Base-by-base conservation (phyloP, 2,329 filamentous ascomycete genomes). In the Colletotrichum limetticola region DNA sequence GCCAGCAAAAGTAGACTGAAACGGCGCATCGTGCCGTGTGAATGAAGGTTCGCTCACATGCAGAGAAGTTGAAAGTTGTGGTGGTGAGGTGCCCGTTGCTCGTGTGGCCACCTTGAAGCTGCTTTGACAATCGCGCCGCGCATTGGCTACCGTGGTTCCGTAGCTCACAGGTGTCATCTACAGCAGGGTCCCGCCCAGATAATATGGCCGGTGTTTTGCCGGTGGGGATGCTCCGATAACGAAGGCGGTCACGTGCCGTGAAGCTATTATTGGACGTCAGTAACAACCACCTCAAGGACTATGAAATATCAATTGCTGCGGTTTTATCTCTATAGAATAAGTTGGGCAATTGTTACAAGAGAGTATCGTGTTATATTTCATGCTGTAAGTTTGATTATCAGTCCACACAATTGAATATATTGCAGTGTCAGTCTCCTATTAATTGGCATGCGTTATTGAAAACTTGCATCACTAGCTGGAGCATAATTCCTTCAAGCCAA, bases 11-110 rank as follows among this genome's bases (percentile, higher is more conserved):
- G 76, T 66, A 89, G 70, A 70, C 83, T 81, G 77, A 84, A 79
- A 80, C 84, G 86, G 83, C 87, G 87, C 89, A 91, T 91, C 74
- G 74, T 85, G 81, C 78, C 79, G 79, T 53, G 72, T 77, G 75
- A 76, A 73, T 49, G 75, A 75, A 75, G 72, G 75, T 74, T 77
- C 76, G 77, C 74, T 84, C 76, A 81, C 80, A 82, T 83, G 78
- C 57, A 74, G 78, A 68, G 37, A n/a, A 42, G 11, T 9, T 14
- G 24, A 22, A 28, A 78, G 49, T 71, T 69, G 30, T 30, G 42
- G 46, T 42, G 35, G 62, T 55, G 35, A 56, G 53, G 49, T 63
- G 63, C 37, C 14, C 19, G 57, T 55, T 24, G 57, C n/a, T 71
- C 60, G 30, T 26, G 24, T 60, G 66, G 22, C 55, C 35, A 49